Conservation (phyloP, 495 filamentous ascomycete species). For the Hyphodiscus hymeniophilus region DNA sequence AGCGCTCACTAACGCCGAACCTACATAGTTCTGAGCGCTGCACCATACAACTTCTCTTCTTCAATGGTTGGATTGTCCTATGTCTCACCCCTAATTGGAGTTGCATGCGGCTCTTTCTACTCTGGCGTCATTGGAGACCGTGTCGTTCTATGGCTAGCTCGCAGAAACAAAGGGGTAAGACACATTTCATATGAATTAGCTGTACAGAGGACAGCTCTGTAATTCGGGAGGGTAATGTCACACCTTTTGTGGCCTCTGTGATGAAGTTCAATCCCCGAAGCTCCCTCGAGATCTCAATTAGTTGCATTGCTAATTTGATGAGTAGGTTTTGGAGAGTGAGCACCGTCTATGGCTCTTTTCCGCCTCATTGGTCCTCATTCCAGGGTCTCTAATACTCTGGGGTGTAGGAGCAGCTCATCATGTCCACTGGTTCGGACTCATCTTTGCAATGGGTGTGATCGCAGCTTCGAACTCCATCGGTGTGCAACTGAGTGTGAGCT, state of each 20-base stretch:
- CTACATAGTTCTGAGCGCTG: no score
- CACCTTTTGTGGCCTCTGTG: no score
- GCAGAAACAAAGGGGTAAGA: slow-evolving; percentile 34
- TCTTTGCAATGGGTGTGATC: slow-evolving; percentile 54
- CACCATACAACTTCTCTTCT: slow-evolving; percentile 49
- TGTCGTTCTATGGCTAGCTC: slow-evolving; percentile 47
- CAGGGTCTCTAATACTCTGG: slow-evolving; percentile 53
- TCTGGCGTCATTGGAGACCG: slow-evolving; percentile 32
- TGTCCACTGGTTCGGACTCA: slow-evolving; percentile 53
- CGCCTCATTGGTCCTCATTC: slow-evolving; percentile 44
- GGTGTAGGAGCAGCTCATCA: slow-evolving; percentile 57
- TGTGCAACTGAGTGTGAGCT: slow-evolving; percentile 51
- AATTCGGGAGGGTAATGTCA: no score
- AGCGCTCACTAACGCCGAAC: no score
- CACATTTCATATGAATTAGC: no score
- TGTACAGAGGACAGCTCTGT: no score
- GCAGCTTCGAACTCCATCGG: slow-evolving; percentile 50
- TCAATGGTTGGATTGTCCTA: slow-evolving; percentile 58
- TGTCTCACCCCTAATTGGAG: slow-evolving; percentile 49
- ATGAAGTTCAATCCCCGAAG: no score
- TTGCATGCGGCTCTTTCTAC: slow-evolving; percentile 35
- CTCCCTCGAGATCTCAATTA: no score
- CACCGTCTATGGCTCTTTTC: slow-evolving; percentile 52
- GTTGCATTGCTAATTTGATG: no score
- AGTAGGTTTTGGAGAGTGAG: slow-evolving; percentile 37